Base-by-base conservation (phyloP, 2,329 filamentous ascomycete species). In the Colletotrichum costaricense region DNA sequence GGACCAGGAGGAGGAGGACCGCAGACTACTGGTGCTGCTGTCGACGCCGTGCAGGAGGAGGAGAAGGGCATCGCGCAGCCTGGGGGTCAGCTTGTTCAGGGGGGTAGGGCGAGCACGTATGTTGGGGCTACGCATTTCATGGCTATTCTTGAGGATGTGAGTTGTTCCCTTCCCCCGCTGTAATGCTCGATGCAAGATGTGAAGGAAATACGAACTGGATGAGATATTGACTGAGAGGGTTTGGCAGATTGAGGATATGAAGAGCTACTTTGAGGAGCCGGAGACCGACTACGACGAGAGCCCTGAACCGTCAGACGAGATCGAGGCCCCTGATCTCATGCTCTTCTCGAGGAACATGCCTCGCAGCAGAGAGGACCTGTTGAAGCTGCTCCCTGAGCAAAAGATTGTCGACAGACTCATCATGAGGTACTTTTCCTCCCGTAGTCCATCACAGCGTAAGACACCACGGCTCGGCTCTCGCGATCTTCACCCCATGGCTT, bases 121-220 rank as follows among this genome's bases (percentile, higher is more conserved):
- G 85, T 91, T 5, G 89, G 89, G 1, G 88, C 88, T 4, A 91
- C 89, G 57, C 89, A 91, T 72, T 90, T 88, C 75, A 87, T 90
- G 82, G 89, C 89, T 2, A 90, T 91, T 79, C 80, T 91, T 12
- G 87, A 91, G 77, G 88, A 91, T 82, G 89, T 90, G 76, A 84
- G 86, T 80, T 55, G 26, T 30, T 30, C 28, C 6, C 28, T 30
- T 30, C 28, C 8, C 28, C 28, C 28, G 28, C 28, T 30, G 28
- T 30, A 1, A 30, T 30, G 28, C 28, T 8, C 6, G 28, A 30
- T 30, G 6, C 28, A 8, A 30, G 28, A 30, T 30, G 12, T 24
- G 49, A 22, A 12, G 52, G 24, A 22, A 12, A 12, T 46, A 1
- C 2, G 42, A 8, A 30, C 19, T 35, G 38, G 19, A 75, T 49